These are phyloP conservation scores for Fagopyrum tataricum DNA, from an alignment of 148 eudicot genomes.

Conservation along the genomic window DNA sequence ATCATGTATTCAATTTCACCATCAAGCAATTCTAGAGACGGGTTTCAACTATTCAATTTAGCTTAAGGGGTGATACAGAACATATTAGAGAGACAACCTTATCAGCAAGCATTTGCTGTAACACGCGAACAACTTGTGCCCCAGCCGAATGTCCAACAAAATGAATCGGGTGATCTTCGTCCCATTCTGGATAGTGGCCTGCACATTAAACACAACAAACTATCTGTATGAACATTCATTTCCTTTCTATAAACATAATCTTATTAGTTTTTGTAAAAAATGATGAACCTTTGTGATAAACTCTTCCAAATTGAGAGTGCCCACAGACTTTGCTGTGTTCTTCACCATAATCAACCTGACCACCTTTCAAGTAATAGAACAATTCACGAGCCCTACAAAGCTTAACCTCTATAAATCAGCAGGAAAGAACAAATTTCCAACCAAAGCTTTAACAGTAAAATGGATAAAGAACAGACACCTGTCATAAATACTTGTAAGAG, in stretches of 20 bases:
- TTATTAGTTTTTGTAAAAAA: not conserved
- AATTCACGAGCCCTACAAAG: slow-evolving; percentile 77
- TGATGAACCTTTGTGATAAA: slow-evolving; percentile 63
- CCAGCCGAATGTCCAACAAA: slow-evolving; percentile 99
- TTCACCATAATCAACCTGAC: slow-evolving; percentile 92
- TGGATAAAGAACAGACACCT: slow-evolving; percentile 34
- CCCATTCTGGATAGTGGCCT: slow-evolving; percentile 91
- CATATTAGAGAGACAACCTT: slow-evolving; percentile 35
- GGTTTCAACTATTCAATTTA: not conserved
- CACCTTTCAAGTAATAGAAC: slow-evolving; percentile 95
- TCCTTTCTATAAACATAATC: not conserved
- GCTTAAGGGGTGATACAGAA: not conserved
- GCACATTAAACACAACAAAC: not conserved
- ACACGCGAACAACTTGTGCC: slow-evolving; percentile 78
- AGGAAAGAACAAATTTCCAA: slow-evolving; percentile 1
- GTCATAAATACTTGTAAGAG: slow-evolving; percentile 83
- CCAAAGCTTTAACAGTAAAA: not conserved
- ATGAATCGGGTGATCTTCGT: slow-evolving; percentile 94
- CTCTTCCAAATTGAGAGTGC: slow-evolving; percentile 77
- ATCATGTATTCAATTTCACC: not conserved
- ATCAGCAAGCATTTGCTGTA: slow-evolving; percentile 98
- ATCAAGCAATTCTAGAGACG: not conserved
- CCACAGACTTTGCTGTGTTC: slow-evolving; percentile 93
- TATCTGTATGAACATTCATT: not conserved
- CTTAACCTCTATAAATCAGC: not conserved